These are phyloP conservation scores for Bacidia rubella DNA, from an alignment of 495 filamentous ascomycete species.

Conservation along the genomic window DNA sequence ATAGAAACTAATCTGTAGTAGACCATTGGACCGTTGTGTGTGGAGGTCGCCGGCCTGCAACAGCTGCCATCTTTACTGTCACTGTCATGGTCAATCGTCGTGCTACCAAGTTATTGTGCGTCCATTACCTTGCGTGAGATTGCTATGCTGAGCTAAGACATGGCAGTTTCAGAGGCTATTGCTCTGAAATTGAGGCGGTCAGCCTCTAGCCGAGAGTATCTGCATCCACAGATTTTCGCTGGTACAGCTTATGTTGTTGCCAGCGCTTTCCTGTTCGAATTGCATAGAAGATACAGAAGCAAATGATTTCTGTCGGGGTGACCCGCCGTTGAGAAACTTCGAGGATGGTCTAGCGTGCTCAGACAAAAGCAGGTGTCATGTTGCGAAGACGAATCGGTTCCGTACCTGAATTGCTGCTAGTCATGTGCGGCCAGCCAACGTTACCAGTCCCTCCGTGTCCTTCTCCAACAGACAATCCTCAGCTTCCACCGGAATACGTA, in stretches of 20 bases:
- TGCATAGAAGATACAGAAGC: not conserved
- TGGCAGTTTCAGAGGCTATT: slow-evolving; percentile 48
- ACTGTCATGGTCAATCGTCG: slow-evolving; percentile 51
- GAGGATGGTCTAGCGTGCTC: no score
- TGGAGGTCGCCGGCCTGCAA: slow-evolving; percentile 44
- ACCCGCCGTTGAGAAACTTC: not conserved
- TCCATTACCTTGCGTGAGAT: not conserved
- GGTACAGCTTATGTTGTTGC: slow-evolving; percentile 46
- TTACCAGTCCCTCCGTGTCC: no score
- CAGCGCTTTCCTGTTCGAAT: slow-evolving; percentile 29
- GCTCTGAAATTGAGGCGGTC: slow-evolving; percentile 43
- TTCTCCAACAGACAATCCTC: no score
- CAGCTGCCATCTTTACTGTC: slow-evolving; percentile 46
- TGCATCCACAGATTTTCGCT: slow-evolving; percentile 49
- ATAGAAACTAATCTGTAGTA: slow-evolving; percentile 1
- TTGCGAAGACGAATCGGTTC: no score
- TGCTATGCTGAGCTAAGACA: not conserved
- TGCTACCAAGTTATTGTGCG: slow-evolving; percentile 43
- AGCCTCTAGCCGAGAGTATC: slow-evolving; percentile 28
- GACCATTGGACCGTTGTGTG: slow-evolving; percentile 23
- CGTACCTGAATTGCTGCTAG: no score
- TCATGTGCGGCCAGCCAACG: no score
- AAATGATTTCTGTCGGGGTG: not conserved
- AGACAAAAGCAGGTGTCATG: no score
- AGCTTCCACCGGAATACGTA: no score